Percentiles rank a stretch among this genome's conserved stretches.
phyloP scores from a whole-genome alignment of 176 grass and related monocot genomes.

The Carex myosuroides region DNA sequence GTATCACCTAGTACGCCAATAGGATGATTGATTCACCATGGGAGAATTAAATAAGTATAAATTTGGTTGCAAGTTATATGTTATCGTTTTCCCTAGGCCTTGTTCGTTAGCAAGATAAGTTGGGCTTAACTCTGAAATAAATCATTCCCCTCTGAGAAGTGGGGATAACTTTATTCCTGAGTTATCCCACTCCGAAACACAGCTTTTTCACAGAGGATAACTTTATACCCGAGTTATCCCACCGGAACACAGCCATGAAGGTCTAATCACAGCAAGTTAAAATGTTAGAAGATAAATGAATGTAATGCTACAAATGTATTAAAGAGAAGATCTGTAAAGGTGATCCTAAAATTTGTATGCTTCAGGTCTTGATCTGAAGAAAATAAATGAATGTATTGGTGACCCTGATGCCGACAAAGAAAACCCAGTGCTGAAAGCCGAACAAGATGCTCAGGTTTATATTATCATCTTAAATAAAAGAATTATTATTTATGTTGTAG shows the following conservation, averaged over 20 bases:
- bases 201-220: background rate
- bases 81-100: background rate
- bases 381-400: constrained; percentile 78
- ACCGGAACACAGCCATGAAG: background rate
- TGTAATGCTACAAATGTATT: background rate
- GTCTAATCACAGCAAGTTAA: background rate
- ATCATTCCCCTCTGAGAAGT: background rate
- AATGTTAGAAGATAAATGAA: background rate
- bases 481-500: constrained; percentile 11
- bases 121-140: background rate
- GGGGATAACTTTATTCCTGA: background rate
- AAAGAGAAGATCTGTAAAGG: background rate
- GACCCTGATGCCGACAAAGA: constrained; percentile 78
- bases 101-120: background rate
- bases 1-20: background rate
- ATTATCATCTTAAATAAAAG: background rate
- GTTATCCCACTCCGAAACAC: background rate
- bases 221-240: background rate
- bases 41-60: background rate
- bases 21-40: background rate
- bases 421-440: constrained; percentile 76
- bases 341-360: constrained; percentile 13
- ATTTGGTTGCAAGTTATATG: background rate
- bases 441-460: constrained; percentile 82
- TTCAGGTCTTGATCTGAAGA: constrained; percentile 65